A percentile compares a stretch with the other conserved stretches of the same genome.
Conservation (phyloP, 2,329 filamentous ascomycete species). For the Beauveria caledonica region DNA sequence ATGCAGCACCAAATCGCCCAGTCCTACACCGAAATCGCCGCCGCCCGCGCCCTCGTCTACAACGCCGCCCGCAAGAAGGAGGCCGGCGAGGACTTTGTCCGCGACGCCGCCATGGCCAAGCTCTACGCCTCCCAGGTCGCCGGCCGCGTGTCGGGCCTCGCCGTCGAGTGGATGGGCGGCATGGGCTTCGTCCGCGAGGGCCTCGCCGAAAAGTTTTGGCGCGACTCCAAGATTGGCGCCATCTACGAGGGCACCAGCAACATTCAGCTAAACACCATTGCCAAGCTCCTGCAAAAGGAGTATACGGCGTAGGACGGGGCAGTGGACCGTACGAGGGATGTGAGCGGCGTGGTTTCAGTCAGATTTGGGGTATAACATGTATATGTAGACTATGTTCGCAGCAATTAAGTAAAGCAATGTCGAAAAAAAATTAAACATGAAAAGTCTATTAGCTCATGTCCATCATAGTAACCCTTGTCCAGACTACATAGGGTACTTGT, state of each 20-base stretch:
- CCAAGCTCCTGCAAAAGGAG: constrained; percentile 54
- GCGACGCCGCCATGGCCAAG: constrained; percentile 97
- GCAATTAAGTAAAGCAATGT: too few relatives aligned
- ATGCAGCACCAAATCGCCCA: constrained; percentile 99
- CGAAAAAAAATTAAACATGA: neutral
- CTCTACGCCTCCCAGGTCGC: constrained; percentile 91
- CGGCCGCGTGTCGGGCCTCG: constrained; percentile 72
- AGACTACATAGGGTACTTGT: too few relatives aligned
- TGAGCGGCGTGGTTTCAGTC: too few relatives aligned
- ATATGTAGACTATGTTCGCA: neutral
- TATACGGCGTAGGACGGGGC: constrained; percentile 35
- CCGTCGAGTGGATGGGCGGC: constrained; percentile 98
- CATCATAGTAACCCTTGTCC: too few relatives aligned
- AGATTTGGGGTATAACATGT: neutral
- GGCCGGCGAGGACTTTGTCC: constrained; percentile 88
- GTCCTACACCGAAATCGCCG: constrained; percentile 86
- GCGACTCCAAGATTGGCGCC: constrained; percentile 96
- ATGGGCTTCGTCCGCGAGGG: constrained; percentile 98
- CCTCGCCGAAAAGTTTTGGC: constrained; percentile 93
- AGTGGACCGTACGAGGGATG: too few relatives aligned
- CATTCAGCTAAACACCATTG: constrained; percentile 56
- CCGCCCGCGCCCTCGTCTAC: constrained; percentile 86
- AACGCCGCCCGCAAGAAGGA: constrained; percentile 98
- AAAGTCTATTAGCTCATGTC: neutral
- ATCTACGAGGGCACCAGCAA: constrained; percentile 92